These are phyloP conservation scores for Aquilaria yunnanensis DNA, from an alignment of 345 rosid genomes.

Conservation along the genomic window DNA sequence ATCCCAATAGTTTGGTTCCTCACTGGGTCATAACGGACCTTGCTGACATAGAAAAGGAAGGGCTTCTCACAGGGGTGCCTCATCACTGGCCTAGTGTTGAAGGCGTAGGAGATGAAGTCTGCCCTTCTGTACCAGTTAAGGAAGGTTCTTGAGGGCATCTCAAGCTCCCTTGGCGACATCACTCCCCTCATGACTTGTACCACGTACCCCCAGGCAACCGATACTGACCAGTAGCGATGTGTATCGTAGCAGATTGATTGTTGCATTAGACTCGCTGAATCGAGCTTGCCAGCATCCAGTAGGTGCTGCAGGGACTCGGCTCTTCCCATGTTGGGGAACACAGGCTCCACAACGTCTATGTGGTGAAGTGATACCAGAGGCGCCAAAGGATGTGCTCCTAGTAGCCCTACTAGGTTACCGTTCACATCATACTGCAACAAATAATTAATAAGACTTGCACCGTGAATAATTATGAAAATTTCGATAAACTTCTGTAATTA, in stretches of 20 bases:
- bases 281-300: slow-evolving; percentile 44
- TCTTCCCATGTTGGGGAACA: slow-evolving; percentile 57
- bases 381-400: slow-evolving; percentile 72
- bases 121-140: slow-evolving; percentile 72
- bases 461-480: too few species aligned
- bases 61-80: slow-evolving; percentile 76
- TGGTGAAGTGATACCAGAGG: slow-evolving; percentile 77
- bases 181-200: slow-evolving; percentile 70
- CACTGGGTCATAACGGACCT: slow-evolving; percentile 36
- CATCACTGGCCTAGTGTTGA: slow-evolving; percentile 75
- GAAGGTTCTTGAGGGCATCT: slow-evolving; percentile 81
- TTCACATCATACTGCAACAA: slow-evolving; percentile 67
- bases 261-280: slow-evolving; percentile 74
- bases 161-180: slow-evolving; percentile 81
- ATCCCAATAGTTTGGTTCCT: slow-evolving; percentile 55
- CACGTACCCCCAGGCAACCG: slow-evolving; percentile 80
- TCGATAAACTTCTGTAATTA: too few species aligned
- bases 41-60: slow-evolving; percentile 54
- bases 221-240: slow-evolving; percentile 58
- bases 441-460: background rate
- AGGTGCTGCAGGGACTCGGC: slow-evolving; percentile 46
- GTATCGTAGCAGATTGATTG: slow-evolving; percentile 77
- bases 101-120: slow-evolving; percentile 71
- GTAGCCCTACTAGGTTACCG: slow-evolving; percentile 65
- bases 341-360: slow-evolving; percentile 68